These are phyloP conservation scores for Candida freyschussii DNA, from an alignment of 1,139 yeast species.

Conservation along the genomic window DNA sequence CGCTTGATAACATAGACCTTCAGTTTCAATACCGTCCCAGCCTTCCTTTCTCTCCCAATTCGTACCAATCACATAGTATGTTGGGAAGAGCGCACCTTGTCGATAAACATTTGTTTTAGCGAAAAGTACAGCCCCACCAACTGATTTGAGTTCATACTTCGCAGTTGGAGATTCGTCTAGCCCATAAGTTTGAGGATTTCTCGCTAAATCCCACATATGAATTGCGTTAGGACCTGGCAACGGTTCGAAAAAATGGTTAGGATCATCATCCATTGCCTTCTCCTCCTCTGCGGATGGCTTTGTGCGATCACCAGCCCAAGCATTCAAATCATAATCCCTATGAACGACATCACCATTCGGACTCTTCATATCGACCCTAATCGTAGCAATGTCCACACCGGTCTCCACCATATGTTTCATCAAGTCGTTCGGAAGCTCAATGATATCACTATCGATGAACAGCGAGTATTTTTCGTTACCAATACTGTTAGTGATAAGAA, in stretches of 20 bases:
- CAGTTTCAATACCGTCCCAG: constrained; percentile 50
- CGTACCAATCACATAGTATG: constrained; percentile 42
- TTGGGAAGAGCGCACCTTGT: constrained; percentile 44
- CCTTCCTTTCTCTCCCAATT: constrained; percentile 44
- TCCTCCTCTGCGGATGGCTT: constrained; percentile 35
- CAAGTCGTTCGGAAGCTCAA: constrained; percentile 31
- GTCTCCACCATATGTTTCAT: constrained; percentile 33
- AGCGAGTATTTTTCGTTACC: constrained; percentile 35
- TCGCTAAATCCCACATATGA: constrained; percentile 32
- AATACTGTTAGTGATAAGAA: constrained; percentile 24
- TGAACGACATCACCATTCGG: constrained; percentile 8
- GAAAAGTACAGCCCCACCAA: constrained; percentile 47
- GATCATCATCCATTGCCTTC: constrained; percentile 30
- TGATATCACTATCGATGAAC: constrained; percentile 44
- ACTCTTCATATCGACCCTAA: constrained; percentile 30
- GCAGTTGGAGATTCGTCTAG: constrained; percentile 18
- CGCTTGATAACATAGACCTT: constrained; percentile 47
- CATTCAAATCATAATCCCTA: constrained; percentile 39
- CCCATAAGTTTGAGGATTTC: constrained; percentile 17
- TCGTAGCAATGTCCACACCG: constrained; percentile 38
- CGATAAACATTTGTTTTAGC: constrained; percentile 37
- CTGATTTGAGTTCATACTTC: constrained; percentile 37
- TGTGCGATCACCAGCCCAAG: constrained; percentile 44
- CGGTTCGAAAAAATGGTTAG: constrained; percentile 37
- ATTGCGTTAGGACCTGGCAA: constrained; percentile 31